Base-by-base conservation (phyloP, 345 rosid genomes). In the Tarenaya hassleriana region DNA sequence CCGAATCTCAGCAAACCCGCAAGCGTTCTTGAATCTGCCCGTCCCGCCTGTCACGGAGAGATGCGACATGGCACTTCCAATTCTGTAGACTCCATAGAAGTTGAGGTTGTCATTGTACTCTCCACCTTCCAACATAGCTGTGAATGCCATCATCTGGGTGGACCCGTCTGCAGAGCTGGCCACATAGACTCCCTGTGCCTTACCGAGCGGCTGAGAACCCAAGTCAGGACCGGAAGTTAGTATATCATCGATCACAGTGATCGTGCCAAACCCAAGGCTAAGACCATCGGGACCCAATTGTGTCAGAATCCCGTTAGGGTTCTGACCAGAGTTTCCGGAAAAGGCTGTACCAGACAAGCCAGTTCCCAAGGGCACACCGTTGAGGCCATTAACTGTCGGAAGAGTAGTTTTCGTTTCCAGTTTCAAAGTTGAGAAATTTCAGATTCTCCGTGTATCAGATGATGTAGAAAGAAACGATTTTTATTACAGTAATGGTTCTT, bases 71-170 rank as follows among this genome's bases (percentile, higher is more conserved):
- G 83, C 12, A 56, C 88, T 75, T 9, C 95, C 90, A 1, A 76
- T 76, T 71, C 63, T 83, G 66, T 79, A 92, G 32, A 78, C 69
- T 0, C 95, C 98, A 15, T 79, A 92, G 72, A 92, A 83, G 74
- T 84, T 92, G 61, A 92, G 83, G 79, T 76, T 79, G 42, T 92
- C 94, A 7, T 88, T 90, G 10, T 84, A 92, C 34, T 92, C 96
- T 3, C 94, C 96, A 12, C 82, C 98, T 74, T 92, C 98, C 12
- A 92, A 64, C 84, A 79, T 73, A 24, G 95, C 90, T 18, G 96
- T 81, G 66, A 92, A 92, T 38, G 96, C 79, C 96, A 91, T 82
- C 95, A 87, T 84, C 72, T 91, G 98, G 29, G 84, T 81, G 50
- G 75, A 69, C 41, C 95, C 96, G 50, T 83, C 84, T 15, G 75